A percentile compares a stretch with the other conserved stretches of the same genome.
Conservation (phyloP, 805 yeast genomes). For the Yarrowia deformans region DNA sequence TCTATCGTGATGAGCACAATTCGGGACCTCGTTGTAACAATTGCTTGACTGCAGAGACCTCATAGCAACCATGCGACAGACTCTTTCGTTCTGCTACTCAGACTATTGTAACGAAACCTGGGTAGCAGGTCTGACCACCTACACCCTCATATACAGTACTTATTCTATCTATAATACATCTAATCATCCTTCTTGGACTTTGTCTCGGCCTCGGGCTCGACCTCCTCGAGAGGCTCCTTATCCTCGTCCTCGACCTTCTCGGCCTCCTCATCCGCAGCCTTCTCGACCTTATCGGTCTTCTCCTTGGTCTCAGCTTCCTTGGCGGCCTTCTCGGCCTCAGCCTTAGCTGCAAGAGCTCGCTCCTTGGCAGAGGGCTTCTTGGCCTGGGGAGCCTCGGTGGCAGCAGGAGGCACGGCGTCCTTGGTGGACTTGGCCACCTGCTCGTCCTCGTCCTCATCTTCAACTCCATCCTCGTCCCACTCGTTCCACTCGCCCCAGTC, state of each 20-base stretch:
- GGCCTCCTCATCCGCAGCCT: constrained; percentile 2
- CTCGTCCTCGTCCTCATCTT: constrained; percentile 29
- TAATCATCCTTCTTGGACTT: constrained; percentile 36
- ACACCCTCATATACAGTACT: no score
- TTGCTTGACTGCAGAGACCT: no score
- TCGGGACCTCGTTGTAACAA: no score
- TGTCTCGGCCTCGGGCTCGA: constrained; percentile 19
- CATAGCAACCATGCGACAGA: constrained; percentile 1
- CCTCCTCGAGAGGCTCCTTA: neutral
- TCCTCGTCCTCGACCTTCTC: constrained; percentile 7
- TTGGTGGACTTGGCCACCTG: constrained; percentile 26
- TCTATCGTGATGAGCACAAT: no score
- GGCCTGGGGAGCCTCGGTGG: constrained; percentile 1
- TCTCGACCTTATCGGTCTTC: neutral
- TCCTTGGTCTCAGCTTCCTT: constrained; percentile 29
- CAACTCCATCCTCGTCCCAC: constrained; percentile 30
- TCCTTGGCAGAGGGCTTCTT: constrained; percentile 37
- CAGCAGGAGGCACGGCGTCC: constrained; percentile 29
- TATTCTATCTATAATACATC: constrained; percentile 38
- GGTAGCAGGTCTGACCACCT: no score
- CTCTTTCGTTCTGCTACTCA: no score
- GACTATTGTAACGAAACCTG: no score
- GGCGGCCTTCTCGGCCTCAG: constrained; percentile 35
- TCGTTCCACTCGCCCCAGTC: constrained; percentile 48
- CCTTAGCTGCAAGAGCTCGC: constrained; percentile 36